A percentile compares a stretch with the other conserved stretches of the same genome.
Evolutionary conservation across 768 basidiomycete genomes (phyloP).

Genomic region (Mycena latifolia): DNA sequence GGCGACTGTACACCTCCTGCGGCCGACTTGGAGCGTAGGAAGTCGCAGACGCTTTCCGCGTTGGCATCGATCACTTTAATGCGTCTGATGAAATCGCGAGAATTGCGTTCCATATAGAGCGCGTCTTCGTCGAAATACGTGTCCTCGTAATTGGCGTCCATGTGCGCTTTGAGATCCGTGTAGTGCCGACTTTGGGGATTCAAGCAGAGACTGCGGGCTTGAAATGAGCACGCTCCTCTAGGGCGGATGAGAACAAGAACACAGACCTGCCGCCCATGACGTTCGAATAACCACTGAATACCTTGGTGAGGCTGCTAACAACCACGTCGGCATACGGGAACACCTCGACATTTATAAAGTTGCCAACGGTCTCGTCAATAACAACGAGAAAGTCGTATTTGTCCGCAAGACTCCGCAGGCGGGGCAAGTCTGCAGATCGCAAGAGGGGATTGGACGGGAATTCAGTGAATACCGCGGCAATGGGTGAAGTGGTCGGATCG

Average conservation of each 20-base stretch:
- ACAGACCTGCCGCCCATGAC: slow-evolving; percentile 97
- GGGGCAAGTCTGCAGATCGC: slow-evolving; percentile 82
- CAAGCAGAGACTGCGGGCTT: slow-evolving; percentile 77
- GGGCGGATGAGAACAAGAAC: not conserved
- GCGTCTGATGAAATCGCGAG: slow-evolving; percentile 88
- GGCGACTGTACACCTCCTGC: slow-evolving; percentile 51
- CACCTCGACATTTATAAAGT: slow-evolving; percentile 93
- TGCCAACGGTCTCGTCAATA: slow-evolving; percentile 95
- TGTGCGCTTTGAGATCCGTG: slow-evolving; percentile 67
- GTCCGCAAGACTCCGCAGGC: slow-evolving; percentile 85
- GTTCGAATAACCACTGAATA: slow-evolving; percentile 95
- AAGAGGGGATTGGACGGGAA: slow-evolving; percentile 97
- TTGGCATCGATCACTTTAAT: slow-evolving; percentile 84
- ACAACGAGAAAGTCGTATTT: slow-evolving; percentile 90
- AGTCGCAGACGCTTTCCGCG: slow-evolving; percentile 85
- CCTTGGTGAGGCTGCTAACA: slow-evolving; percentile 92
- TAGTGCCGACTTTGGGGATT: slow-evolving; percentile 87
- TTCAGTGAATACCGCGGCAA: slow-evolving; percentile 90
- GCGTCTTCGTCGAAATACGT: slow-evolving; percentile 92
- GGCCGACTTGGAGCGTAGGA: slow-evolving; percentile 72
- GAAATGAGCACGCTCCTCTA: not conserved
- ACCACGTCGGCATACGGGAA: slow-evolving; percentile 90
- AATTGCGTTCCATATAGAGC: slow-evolving; percentile 98
- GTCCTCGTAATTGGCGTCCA: slow-evolving; percentile 80
- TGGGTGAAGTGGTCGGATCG: slow-evolving; percentile 64